phyloP scores from a whole-genome alignment of 2,329 filamentous ascomycete species.

The Elsinoe australis region DNA sequence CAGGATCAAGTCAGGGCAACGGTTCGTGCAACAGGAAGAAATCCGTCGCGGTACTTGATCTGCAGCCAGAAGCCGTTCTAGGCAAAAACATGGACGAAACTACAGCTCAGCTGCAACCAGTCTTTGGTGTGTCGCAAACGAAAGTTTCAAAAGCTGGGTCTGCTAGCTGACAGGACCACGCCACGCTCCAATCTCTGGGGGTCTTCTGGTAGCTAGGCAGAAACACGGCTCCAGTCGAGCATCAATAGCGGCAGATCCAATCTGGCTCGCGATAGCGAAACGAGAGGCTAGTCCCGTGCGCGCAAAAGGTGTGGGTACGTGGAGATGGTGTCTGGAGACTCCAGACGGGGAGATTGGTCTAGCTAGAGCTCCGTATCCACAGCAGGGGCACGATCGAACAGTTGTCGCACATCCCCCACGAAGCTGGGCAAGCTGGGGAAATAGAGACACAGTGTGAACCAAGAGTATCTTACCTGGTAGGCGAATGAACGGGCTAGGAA shows the following conservation, averaged over 20 bases:
- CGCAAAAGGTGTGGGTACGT: conserved; percentile 1
- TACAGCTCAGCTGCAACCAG: background rate
- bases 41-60: background rate
- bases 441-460: background rate
- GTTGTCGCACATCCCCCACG: background rate
- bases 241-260: background rate
- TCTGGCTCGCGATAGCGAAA: too few relatives aligned
- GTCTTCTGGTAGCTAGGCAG: background rate
- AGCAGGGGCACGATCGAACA: background rate
- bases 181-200: too few relatives aligned
- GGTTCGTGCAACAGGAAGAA: conserved; percentile 4
- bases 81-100: too few relatives aligned
- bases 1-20: conserved; percentile 11
- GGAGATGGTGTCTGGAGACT: conserved; percentile 4
- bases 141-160: background rate
- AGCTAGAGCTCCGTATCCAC: background rate
- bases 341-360: conserved; percentile 1
- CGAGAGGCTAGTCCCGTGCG: background rate
- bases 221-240: background rate
- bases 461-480: conserved; percentile 1
- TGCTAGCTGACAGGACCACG: background rate
- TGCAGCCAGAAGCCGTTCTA: conserved; percentile 3
- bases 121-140: background rate
- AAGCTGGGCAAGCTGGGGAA: background rate
- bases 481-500: background rate